Evolutionary conservation across 73 alveolate species (phyloP), one percentile per base, ranked within the genome.

Genomic region (Breviolum minutum): DNA sequence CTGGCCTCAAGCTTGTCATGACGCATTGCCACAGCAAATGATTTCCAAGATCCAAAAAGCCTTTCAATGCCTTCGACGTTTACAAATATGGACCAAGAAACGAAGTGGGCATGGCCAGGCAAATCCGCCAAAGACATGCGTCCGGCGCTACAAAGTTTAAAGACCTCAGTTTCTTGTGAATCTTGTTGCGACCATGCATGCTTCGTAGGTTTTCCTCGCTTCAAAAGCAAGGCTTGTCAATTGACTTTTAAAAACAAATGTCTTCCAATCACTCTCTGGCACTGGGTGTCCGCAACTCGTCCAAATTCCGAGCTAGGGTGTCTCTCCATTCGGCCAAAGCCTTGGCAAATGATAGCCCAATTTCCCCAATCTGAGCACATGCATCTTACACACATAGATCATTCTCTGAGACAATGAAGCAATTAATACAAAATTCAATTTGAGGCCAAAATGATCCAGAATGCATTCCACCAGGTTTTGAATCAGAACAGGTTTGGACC

Each of bases 21-120:
- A 0, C 3, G 54, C 54, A 40, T 40, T 40, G 54, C 54, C 54
- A 40, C 54, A 40, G 40, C 29, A 6, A 40, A 2, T 16, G 82
- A 71, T n/a, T n/a, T n/a, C 82, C 82, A 73, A 73, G 54, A 40
- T 40, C 54, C 54, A 40, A 40, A 40, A 40, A 40, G 54, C 54
- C 54, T 40, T 40, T 40, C 0, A 40, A 40, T 40, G 54, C 54
- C 54, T n/a, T n/a, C 82, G 20, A 29, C 91, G 91, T 27, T 8
- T 30, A 8, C 88, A 24, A 12, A 24, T 0, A 24, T 88, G 29
- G 66, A 32, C 54, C 73, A 19, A 32, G 64, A 5, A 30, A 69
- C 90, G 99, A 63, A 13, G 99, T 94, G 81, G 99, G 99, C 99
- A 94, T 94, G 54, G 99, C 99, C 9, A 94, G 94, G 85, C 86